Evolutionary conservation across 495 filamentous ascomycete species (phyloP).

Genomic region (Penicillium antarcticum): DNA sequence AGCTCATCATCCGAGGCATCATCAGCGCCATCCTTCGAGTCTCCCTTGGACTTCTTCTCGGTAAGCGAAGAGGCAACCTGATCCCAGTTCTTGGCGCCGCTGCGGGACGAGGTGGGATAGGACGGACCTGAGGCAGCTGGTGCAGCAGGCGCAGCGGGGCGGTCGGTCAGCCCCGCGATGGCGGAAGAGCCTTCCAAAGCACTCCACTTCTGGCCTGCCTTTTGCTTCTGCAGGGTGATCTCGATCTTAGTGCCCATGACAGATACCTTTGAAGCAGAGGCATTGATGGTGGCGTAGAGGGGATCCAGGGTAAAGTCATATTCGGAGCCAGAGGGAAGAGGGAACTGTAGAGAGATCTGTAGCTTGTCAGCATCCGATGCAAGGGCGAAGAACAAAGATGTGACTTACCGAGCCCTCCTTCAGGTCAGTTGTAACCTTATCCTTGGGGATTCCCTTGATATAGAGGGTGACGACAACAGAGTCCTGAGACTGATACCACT

Average conservation of each 20-base stretch:
- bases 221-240: slow-evolving; percentile 66
- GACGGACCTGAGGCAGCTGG: slow-evolving; percentile 44
- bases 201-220: slow-evolving; percentile 70
- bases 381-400: neutral
- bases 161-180: slow-evolving; percentile 25
- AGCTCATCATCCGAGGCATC: slow-evolving; percentile 54
- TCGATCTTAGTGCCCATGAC: slow-evolving; percentile 84
- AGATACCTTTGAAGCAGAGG: slow-evolving; percentile 53
- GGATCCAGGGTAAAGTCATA: slow-evolving; percentile 70
- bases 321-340: slow-evolving; percentile 53
- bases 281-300: slow-evolving; percentile 64
- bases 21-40: slow-evolving; percentile 30
- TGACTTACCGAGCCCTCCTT: slow-evolving; percentile 47
- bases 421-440: slow-evolving; percentile 56
- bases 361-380: neutral
- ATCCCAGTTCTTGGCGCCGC: slow-evolving; percentile 91
- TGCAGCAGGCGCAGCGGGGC: slow-evolving; percentile 20
- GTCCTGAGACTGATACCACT: slow-evolving; percentile 73
- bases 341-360: slow-evolving; percentile 64
- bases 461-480: slow-evolving; percentile 67
- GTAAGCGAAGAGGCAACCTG: slow-evolving; percentile 61
- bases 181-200: slow-evolving; percentile 55
- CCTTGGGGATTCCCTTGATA: slow-evolving; percentile 68
- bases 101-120: slow-evolving; percentile 87
- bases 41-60: slow-evolving; percentile 35